A percentile compares a stretch with the other conserved stretches of the same genome.
phyloP scores from a whole-genome alignment of 2,329 filamentous ascomycete species.

The Phaeophleospora eucalypticola region DNA sequence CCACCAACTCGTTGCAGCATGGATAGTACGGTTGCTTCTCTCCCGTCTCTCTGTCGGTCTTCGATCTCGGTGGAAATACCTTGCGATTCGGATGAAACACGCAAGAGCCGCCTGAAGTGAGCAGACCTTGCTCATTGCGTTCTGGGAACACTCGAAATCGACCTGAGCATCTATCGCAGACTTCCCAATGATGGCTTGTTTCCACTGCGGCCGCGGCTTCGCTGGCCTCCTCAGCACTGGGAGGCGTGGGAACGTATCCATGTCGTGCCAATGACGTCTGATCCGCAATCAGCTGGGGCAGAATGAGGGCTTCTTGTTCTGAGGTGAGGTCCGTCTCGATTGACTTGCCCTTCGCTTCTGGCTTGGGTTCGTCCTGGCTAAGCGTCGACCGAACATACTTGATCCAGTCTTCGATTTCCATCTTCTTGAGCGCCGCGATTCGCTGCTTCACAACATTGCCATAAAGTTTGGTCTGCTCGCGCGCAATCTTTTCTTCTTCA shows the following conservation, averaged over 20 bases:
- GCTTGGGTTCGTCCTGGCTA: slow-evolving; percentile 23
- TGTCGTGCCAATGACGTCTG: slow-evolving; percentile 60
- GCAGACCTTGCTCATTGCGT: slow-evolving; percentile 69
- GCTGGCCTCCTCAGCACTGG: slow-evolving; percentile 62
- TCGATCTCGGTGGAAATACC: slow-evolving; percentile 55
- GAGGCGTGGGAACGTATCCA: slow-evolving; percentile 71
- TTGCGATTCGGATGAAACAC: slow-evolving; percentile 74
- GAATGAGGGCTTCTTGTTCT: slow-evolving; percentile 63
- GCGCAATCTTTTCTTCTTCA: slow-evolving; percentile 72
- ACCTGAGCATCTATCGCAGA: slow-evolving; percentile 78
- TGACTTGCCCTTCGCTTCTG: slow-evolving; percentile 27
- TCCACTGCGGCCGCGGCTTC: slow-evolving; percentile 62
- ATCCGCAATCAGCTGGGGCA: slow-evolving; percentile 58
- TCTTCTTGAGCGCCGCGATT: slow-evolving; percentile 71
- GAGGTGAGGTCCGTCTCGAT: slow-evolving; percentile 67
- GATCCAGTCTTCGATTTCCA: slow-evolving; percentile 69
- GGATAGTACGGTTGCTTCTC: slow-evolving; percentile 61
- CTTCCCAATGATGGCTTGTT: slow-evolving; percentile 72
- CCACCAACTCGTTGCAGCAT: slow-evolving; percentile 74
- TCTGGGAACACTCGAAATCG: slow-evolving; percentile 92
- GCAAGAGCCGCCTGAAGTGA: slow-evolving; percentile 74
- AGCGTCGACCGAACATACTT: slow-evolving; percentile 23
- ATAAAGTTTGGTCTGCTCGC: slow-evolving; percentile 67
- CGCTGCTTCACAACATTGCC: slow-evolving; percentile 78
- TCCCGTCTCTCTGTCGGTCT: slow-evolving; percentile 51